Evolutionary conservation across 176 grass and related monocot genomes (phyloP).

Genomic region (Lolium multiflorum): DNA sequence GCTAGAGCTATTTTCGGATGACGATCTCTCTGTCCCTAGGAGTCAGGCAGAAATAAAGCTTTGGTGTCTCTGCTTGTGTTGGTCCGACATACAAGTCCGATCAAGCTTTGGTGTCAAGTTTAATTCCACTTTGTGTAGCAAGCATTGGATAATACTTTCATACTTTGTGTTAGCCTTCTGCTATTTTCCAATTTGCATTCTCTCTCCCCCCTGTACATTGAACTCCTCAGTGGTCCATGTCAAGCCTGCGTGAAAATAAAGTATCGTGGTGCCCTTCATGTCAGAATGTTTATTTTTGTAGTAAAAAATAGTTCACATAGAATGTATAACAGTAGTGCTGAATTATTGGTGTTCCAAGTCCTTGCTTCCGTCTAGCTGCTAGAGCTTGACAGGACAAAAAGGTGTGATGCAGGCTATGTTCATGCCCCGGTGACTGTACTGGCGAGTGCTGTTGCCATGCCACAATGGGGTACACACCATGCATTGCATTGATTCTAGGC

Average conservation of each 20-base stretch:
- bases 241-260: conserved; percentile 47
- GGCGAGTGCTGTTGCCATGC: conserved; percentile 18
- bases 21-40: background rate
- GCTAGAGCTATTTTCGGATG: background rate
- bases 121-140: conserved; percentile 27
- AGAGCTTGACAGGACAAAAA: conserved; percentile 5
- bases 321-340: background rate
- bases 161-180: background rate
- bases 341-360: conserved; percentile 21
- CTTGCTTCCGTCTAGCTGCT: background rate
- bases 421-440: background rate
- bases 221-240: background rate
- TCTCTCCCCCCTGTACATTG: conserved; percentile 24
- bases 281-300: background rate
- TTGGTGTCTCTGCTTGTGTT: background rate
- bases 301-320: too few relatives aligned
- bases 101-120: conserved; percentile 23
- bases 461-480: conserved; percentile 19
- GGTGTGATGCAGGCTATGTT: conserved; percentile 1
- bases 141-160: conserved; percentile 20
- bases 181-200: conserved; percentile 18
- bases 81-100: too few relatives aligned
- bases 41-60: conserved; percentile 45
- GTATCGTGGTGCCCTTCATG: background rate
- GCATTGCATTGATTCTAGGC: conserved; percentile 1